Percentiles rank a stretch among this genome's conserved stretches.
phyloP scores from a whole-genome alignment of 495 filamentous ascomycete species.

The Penicillium bovifimosum region DNA sequence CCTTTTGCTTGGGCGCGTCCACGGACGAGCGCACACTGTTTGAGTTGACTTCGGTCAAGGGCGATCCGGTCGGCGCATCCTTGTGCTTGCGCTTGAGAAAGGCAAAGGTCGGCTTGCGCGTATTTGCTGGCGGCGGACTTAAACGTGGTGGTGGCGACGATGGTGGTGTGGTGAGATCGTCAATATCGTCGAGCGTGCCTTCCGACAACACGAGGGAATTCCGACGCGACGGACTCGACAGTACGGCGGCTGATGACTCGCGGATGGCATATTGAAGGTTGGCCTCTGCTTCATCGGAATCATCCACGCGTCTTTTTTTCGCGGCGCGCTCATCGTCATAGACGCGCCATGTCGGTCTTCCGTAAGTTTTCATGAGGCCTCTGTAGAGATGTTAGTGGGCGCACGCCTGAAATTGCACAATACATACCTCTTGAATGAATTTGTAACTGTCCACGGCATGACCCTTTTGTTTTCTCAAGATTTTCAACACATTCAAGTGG shows the following conservation, averaged over 20 bases:
- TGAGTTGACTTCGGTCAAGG: slow-evolving; percentile 47
- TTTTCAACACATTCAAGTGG: slow-evolving; percentile 15
- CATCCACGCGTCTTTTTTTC: slow-evolving; percentile 47
- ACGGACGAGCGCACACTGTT: slow-evolving; percentile 43
- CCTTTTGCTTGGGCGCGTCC: slow-evolving; percentile 36
- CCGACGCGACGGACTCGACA: slow-evolving; percentile 47
- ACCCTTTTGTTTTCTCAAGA: slow-evolving; percentile 17
- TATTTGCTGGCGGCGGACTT: slow-evolving; percentile 51
- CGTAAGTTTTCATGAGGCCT: slow-evolving; percentile 51
- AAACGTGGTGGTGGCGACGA: slow-evolving; percentile 52
- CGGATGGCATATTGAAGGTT: slow-evolving; percentile 46
- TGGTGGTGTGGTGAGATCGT: slow-evolving; percentile 45
- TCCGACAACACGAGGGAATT: slow-evolving; percentile 46
- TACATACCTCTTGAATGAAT: slow-evolving; percentile 51
- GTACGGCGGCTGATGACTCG: slow-evolving; percentile 42
- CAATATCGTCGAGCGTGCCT: slow-evolving; percentile 38
- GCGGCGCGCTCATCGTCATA: slow-evolving; percentile 43
- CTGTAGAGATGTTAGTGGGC: slow-evolving; percentile 15
- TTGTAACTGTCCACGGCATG: slow-evolving; percentile 55
- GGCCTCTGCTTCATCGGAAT: slow-evolving; percentile 43
- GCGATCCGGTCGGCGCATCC: slow-evolving; percentile 30
- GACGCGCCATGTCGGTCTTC: slow-evolving; percentile 45
- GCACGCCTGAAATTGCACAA: background rate
- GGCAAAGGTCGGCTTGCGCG: slow-evolving; percentile 48
- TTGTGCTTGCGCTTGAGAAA: slow-evolving; percentile 52